Percentiles rank a stretch among this genome's conserved stretches.
Evolutionary conservation across 148 eudicot genomes (phyloP).

Genomic region (Camellia lanceoleosa): DNA sequence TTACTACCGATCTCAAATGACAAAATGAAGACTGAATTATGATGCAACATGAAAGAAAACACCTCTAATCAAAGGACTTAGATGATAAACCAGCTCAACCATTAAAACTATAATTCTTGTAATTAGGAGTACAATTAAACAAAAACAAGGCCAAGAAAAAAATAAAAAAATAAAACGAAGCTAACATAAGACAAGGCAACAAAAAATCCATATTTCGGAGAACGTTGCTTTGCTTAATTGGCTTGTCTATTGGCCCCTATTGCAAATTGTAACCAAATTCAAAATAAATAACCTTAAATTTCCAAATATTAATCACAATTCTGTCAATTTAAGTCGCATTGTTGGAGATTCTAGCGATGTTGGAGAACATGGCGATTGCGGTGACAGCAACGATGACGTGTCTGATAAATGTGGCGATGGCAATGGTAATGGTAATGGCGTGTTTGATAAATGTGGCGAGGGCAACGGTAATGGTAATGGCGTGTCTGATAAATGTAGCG

Average conservation of each 20-base stretch:
- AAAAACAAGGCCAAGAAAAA: background rate
- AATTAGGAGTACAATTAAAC: background rate
- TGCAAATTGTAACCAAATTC: background rate
- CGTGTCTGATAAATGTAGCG: background rate
- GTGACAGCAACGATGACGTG: constrained; percentile 13
- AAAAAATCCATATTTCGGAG: background rate
- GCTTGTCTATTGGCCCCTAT: background rate
- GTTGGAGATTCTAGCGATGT: constrained; percentile 45
- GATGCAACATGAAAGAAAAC: background rate
- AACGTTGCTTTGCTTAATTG: background rate
- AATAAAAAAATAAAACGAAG: background rate
- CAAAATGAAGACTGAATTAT: background rate
- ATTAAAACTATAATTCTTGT: background rate
- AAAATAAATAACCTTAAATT: background rate
- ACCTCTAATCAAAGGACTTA: background rate
- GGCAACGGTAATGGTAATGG: constrained; percentile 35
- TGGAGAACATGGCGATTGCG: constrained; percentile 27
- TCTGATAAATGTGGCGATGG: too few relatives aligned
- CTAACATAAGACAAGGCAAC: background rate
- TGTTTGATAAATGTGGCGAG: constrained; percentile 18
- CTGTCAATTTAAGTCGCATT: constrained; percentile 39
- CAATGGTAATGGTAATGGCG: constrained; percentile 6
- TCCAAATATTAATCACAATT: constrained; percentile 8
- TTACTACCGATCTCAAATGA: background rate
- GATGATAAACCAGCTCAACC: background rate